Evolutionary conservation across 805 yeast species (phyloP), one percentile per base, ranked within the genome.

Genomic region (Jamesozyma lodderae): DNA sequence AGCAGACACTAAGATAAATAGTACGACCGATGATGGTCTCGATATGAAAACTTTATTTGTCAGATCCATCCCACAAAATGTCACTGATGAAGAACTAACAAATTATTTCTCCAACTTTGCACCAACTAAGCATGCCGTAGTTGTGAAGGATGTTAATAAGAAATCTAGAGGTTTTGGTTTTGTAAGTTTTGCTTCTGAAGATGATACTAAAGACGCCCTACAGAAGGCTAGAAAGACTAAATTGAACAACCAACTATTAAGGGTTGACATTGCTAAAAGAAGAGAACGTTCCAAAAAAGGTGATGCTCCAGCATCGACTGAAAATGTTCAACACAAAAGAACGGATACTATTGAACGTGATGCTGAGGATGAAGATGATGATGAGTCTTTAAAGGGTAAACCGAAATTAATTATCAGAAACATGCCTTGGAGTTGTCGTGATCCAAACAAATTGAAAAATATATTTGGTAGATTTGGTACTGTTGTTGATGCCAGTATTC

Each of bases 91-190:
- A 42, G 78, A 85, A 50, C 69, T 92, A 30, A 72, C 90, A 1
- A 84, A 82, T 48, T 87, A 72, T 60, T 92, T 92, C 56, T 81
- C 97, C 1, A 86, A 86, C 46, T 81, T 87, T 64, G 90, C 85
- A 4, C 98, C 98, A 6, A 94, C 90, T 10, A 87, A 81, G 62
- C 98, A 92, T 62, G 95, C 96, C 2, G 88, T 87, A 32, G 73
- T 92, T 30, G 97, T 92, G 14, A 81, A 69, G 28, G 96, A 88
- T 55, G 67, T 68, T 9, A 76, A 80, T 25, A 75, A 82, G 38
- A 70, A 80, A 32, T 85, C 96, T 3, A 73, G 88, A 58, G 97
- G 98, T 2, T 92, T 88, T 62, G 98, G 98, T 3, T 92, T 92
- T 60, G 98, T 87, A 13, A 80, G 94, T 26, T 92, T 92, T 60